Conservation (phyloP, 2,329 filamentous ascomycete species). For the Dactylellina cionopaga region DNA sequence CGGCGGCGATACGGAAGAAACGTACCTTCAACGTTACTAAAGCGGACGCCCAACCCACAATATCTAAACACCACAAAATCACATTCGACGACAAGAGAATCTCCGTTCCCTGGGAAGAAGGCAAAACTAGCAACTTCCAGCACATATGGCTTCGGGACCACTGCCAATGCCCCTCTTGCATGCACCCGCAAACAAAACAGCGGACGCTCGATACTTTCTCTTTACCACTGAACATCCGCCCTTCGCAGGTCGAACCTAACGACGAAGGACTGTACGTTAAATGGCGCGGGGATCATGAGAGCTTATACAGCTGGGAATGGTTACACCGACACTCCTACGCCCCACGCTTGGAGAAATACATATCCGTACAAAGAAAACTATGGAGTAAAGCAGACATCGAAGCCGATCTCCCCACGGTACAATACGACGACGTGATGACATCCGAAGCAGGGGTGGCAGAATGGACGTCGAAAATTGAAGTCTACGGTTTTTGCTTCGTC, state of each 20-base stretch:
- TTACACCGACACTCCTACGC: slow-evolving; percentile 64
- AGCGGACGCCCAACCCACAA: slow-evolving; percentile 55
- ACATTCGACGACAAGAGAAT: slow-evolving; percentile 56
- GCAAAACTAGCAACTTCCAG: slow-evolving; percentile 56
- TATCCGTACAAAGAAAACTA: slow-evolving; percentile 58
- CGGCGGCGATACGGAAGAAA: slow-evolving; percentile 15
- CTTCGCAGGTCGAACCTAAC: slow-evolving; percentile 58
- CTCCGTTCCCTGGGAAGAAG: slow-evolving; percentile 57
- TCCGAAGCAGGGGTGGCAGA: slow-evolving; percentile 68
- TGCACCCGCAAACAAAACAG: slow-evolving; percentile 77
- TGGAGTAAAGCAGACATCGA: slow-evolving; percentile 61
- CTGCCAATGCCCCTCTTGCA: slow-evolving; percentile 74
- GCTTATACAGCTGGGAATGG: slow-evolving; percentile 74
- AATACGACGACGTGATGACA: slow-evolving; percentile 71
- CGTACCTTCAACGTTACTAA: slow-evolving; percentile 57
- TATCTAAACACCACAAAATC: slow-evolving; percentile 57
- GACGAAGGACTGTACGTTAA: slow-evolving; percentile 63
- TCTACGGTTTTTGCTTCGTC: slow-evolving; percentile 76
- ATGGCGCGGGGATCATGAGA: slow-evolving; percentile 74
- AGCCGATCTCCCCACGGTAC: slow-evolving; percentile 68
- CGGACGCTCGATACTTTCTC: slow-evolving; percentile 74
- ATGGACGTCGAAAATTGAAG: slow-evolving; percentile 73
- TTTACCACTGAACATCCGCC: slow-evolving; percentile 65
- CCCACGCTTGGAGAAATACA: slow-evolving; percentile 59
- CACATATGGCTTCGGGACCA: slow-evolving; percentile 69